These are phyloP conservation scores for Fusarium lyarnte DNA, from an alignment of 2,329 filamentous ascomycete species.

Conservation along the genomic window DNA sequence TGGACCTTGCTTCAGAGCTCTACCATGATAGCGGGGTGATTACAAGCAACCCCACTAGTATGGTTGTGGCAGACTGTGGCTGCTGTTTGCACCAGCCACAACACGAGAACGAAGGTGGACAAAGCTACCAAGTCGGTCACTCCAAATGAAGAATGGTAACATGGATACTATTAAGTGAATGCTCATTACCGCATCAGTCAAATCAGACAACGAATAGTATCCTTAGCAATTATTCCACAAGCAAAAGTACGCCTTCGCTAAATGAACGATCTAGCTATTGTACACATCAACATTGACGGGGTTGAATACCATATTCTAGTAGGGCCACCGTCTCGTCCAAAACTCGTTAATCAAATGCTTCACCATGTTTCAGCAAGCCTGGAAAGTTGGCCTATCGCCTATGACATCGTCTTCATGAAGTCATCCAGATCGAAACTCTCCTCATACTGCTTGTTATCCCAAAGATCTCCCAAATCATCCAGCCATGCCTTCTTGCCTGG, in stretches of 20 bases:
- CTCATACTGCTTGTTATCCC: slow-evolving; percentile 98
- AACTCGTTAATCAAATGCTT: slow-evolving; percentile 2
- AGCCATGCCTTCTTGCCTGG: slow-evolving; percentile 97
- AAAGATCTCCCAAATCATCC: slow-evolving; percentile 93
- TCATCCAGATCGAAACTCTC: slow-evolving; percentile 97
- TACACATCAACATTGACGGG: slow-evolving; percentile 37
- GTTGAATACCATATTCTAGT: slow-evolving; percentile 36
- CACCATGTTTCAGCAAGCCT: slow-evolving; percentile 2
- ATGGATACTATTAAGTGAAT: neutral
- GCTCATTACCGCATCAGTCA: neutral
- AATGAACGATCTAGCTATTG: slow-evolving; percentile 41
- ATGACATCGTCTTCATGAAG: slow-evolving; percentile 93
- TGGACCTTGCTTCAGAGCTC: slow-evolving; percentile 36
- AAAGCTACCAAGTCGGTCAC: neutral
- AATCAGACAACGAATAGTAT: neutral
- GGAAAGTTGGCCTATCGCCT: slow-evolving; percentile 20
- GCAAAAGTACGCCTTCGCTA: slow-evolving; percentile 44
- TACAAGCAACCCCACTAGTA: slow-evolving; percentile 34
- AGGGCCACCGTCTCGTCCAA: slow-evolving; percentile 16
- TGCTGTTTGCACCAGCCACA: neutral
- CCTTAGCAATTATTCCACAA: slow-evolving; percentile 34
- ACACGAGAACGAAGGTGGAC: neutral
- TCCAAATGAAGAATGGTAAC: neutral
- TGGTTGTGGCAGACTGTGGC: slow-evolving; percentile 8
- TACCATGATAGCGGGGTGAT: slow-evolving; percentile 41